Conservation (phyloP, 768 basidiomycete genomes). For the Hygrophorus pudorinus region DNA sequence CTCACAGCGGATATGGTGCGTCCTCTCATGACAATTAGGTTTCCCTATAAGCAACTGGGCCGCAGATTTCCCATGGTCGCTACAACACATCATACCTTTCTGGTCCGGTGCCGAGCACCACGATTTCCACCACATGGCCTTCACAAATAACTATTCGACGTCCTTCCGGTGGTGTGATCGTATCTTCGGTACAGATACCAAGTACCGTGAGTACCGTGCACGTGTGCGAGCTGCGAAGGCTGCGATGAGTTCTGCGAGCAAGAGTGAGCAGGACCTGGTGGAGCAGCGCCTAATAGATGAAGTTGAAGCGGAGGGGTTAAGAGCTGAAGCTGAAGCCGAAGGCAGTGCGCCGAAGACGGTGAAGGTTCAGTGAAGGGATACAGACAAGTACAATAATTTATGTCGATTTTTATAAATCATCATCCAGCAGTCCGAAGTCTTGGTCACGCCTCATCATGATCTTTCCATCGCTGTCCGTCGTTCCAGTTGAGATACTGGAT, state of each 20-base stretch:
- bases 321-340: slow-evolving; percentile 52
- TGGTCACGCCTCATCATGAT: no score
- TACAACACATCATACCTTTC: slow-evolving; percentile 86
- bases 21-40: slow-evolving; percentile 8
- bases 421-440: no score
- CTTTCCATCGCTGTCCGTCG: no score
- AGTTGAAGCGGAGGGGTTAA: slow-evolving; percentile 64
- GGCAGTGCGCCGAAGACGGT: not conserved
- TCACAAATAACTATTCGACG: slow-evolving; percentile 88
- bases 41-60: not conserved
- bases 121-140: slow-evolving; percentile 97
- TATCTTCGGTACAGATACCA: slow-evolving; percentile 82
- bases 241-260: slow-evolving; percentile 39
- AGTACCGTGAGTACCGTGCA: slow-evolving; percentile 74
- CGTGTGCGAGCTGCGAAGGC: slow-evolving; percentile 55
- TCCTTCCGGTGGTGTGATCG: slow-evolving; percentile 93
- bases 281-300: slow-evolving; percentile 59
- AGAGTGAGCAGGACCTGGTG: slow-evolving; percentile 41
- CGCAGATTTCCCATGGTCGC: slow-evolving; percentile 93
- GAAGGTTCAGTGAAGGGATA: slow-evolving; percentile 1
- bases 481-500: not conserved
- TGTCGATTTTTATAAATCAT: no score
- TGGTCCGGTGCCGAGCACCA: slow-evolving; percentile 98
- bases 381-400: no score
- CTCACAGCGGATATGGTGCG: slow-evolving; percentile 91